Base-by-base conservation (phyloP, 371 early-diverging fungal species). In the Mucor velutinosus region DNA sequence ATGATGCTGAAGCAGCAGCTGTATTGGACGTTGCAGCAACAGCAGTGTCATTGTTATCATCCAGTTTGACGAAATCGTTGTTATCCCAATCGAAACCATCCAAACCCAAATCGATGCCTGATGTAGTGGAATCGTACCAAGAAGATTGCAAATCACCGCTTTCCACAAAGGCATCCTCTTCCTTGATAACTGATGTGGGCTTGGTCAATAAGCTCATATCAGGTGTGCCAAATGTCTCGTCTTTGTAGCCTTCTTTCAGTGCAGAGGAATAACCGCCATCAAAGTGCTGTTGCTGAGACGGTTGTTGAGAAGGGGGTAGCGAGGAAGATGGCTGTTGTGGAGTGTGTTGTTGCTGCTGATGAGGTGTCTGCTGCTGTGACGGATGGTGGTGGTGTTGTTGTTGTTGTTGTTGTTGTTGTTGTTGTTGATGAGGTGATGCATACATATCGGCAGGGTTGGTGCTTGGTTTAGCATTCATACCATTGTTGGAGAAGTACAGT, bases 211-310 rank as follows among this genome's bases (percentile, higher is more conserved):
- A 57, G 15, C 64, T 66, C 1, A 70, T 19, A 29, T 74, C 67
- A 27, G 68, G 60, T 23, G 67, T 58, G 15, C 74, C 76, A 65
- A 70, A 73, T n/a, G 75, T 71, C 47, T 78, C 76, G 45, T 78
- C 82, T 47, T 81, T 77, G 56, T 71, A 78, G 1, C 76, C 77
- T 64, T 76, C 81, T 66, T 81, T 78, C 14, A 80, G 37, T 3
- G 77, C 67, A 15, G 67, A 67, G 12, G 69, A 65, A 60, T 60
- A 65, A 25, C 67, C 49, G 57, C 49, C 64, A 45, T 60, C 21
- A 17, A 33, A 19, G 10, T 60, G 61, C 10, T 25, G 30, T 30
- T 49, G 51, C 19, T 27, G 33, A 17, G 58, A 33, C 27, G 56
- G 57, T 27, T 6, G 39, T 19, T 35, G 12, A 2, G 37, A 21